Evolutionary conservation across 352 stramenopile species (phyloP).

Genomic region (Globisporangium polare): DNA sequence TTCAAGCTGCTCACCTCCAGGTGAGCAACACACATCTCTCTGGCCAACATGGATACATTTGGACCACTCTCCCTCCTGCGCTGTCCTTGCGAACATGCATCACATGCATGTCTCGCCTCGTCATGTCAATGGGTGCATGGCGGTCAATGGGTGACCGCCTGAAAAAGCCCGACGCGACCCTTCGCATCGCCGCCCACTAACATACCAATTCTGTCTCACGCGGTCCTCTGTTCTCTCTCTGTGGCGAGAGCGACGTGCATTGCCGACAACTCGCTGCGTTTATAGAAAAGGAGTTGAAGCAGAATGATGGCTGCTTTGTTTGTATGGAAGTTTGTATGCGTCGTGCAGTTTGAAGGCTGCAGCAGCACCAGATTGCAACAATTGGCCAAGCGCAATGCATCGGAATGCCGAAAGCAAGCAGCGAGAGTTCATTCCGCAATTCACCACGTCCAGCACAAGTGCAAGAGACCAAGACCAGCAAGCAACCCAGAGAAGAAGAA

Average conservation of each 20-base stretch:
- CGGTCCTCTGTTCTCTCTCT: too few relatives aligned
- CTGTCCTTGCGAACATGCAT: too few relatives aligned
- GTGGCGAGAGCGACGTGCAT: background rate
- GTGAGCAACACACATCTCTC: too few relatives aligned
- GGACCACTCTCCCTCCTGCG: too few relatives aligned
- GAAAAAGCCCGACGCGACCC: too few relatives aligned
- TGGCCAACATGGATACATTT: too few relatives aligned
- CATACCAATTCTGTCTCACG: too few relatives aligned
- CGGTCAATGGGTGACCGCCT: too few relatives aligned
- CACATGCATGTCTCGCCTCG: too few relatives aligned
- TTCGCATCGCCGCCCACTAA: background rate
- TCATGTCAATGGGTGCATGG: too few relatives aligned
- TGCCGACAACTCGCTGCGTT: background rate
- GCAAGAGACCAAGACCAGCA: conserved; percentile 1
- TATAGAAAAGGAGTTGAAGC: background rate
- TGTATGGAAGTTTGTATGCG: background rate
- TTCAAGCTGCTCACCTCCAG: too few relatives aligned
- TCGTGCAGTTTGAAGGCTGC: background rate
- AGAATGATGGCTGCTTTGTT: background rate
- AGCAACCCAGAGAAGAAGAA: background rate
- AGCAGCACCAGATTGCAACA: too few relatives aligned
- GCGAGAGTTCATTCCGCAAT: conserved; percentile 7
- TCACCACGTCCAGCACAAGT: conserved; percentile 1
- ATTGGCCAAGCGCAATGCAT: background rate
- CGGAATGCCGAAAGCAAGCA: background rate